Base-by-base conservation (phyloP, 176 grass and related monocot genomes). In the Rhynchospora pubera region DNA sequence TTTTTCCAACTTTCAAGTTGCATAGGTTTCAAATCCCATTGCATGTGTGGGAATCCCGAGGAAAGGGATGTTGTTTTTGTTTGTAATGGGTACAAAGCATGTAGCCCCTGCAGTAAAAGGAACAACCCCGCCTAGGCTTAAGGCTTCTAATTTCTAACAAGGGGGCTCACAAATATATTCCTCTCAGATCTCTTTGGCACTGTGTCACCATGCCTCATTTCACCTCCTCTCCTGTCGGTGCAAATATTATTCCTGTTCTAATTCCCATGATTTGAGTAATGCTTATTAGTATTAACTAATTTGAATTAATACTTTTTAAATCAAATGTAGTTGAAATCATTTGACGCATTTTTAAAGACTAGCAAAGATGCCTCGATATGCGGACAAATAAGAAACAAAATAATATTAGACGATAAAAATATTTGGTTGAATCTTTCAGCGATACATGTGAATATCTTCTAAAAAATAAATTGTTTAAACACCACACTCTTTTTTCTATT, bases 41-140 rank as follows among this genome's bases (percentile, higher is more conserved):
- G 84, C 48, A 82, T 65, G 79, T 65, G 61, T 65, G 22, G 45
- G 79, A 16, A 84, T 89, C 93, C 14, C 88, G 83, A 91, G 84
- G 79, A 62, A 68, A 79, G 44, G 53, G 32, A 21, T n/a, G 47
- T 47, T 75, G 44, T 18, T 77, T 74, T 78, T 69, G 89, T 84
- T 9, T 62, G 57, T 78, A 85, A 84, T 59, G 8, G 85, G 67
- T 52, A 52, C 87, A 82, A 87, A 42, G 43, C 50, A 85, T 86
- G 65, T 69, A 75, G 63, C 64, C 19, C 28, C 21, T 58, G 51
- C 48, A 69, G 65, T 74, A 72, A 81, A 77, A 73, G 69, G 28
- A 68, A 48, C 61, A 71, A 69, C 26, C 53, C 55, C 61, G 15
- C 44, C 46, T 61, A 71, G 66, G 63, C 78, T 63, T 61, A 86